A percentile compares a stretch with the other conserved stretches of the same genome.
Conservation (phyloP, 352 stramenopile species). For the Phytophthora palmivora region DNA sequence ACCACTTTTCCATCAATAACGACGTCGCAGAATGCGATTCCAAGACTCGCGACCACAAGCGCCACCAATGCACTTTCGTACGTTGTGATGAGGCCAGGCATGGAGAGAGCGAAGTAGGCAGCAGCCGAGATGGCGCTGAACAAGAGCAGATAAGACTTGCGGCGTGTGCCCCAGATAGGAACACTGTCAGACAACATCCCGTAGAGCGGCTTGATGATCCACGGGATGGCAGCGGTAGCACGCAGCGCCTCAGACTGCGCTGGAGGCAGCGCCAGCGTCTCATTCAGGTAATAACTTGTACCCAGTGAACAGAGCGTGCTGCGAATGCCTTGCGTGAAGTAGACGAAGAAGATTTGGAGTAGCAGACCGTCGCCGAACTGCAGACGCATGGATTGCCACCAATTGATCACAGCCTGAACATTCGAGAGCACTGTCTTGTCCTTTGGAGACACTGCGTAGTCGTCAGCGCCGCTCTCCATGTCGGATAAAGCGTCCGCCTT, state of each 20-base stretch:
- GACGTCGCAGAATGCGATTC: slow-evolving; percentile 84
- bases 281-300: slow-evolving; percentile 84
- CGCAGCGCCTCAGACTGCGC: slow-evolving; percentile 76
- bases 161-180: slow-evolving; percentile 72
- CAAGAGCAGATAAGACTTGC: slow-evolving; percentile 84
- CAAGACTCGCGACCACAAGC: slow-evolving; percentile 79
- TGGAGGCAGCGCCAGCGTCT: slow-evolving; percentile 71
- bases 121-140: slow-evolving; percentile 65
- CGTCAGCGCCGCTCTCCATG: slow-evolving; percentile 29
- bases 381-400: slow-evolving; percentile 64
- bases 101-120: slow-evolving; percentile 67
- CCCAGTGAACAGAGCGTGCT: slow-evolving; percentile 79
- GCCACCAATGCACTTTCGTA: slow-evolving; percentile 62
- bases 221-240: slow-evolving; percentile 73
- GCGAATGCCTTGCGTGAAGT: slow-evolving; percentile 83
- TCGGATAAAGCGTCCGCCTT: slow-evolving; percentile 36
- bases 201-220: slow-evolving; percentile 86
- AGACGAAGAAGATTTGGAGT: slow-evolving; percentile 86
- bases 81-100: slow-evolving; percentile 62
- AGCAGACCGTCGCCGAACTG: slow-evolving; percentile 76
- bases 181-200: slow-evolving; percentile 82
- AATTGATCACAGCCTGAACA: slow-evolving; percentile 53
- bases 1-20: slow-evolving; percentile 85
- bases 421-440: slow-evolving; percentile 32
- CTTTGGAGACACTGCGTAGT: slow-evolving; percentile 19